Base-by-base conservation (phyloP, 331 rosid genomes). In the Acacia pycnantha region DNA sequence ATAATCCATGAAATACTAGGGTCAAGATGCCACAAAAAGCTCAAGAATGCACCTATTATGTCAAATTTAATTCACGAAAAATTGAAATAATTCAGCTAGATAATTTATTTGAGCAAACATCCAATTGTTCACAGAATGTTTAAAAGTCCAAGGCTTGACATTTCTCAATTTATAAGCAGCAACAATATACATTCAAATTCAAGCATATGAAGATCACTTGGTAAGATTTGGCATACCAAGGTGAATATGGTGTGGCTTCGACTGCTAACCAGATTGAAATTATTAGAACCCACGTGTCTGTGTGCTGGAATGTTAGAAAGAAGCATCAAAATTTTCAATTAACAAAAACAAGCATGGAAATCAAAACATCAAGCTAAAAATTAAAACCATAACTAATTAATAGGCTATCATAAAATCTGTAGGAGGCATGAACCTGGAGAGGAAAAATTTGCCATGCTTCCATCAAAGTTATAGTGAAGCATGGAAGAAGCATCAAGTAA, bases 231-330 rank as follows among this genome's bases (percentile, higher is more conserved):
- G 24, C 85, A 72, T 88, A 92, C 98, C 97, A 94, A 85, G 29
- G 97, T 88, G 85, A 94, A 94, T 86, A 94, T 89, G 24, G 98
- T 94, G 82, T 94, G 98, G 92, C 98, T 94, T 84, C 98, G 90
- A 88, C 98, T 94, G 91, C 97, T 94, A 53, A 88, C 84, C 79
- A 92, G 83, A 86, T 94, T 94, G 88, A 94, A 94, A 87, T 94
- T 94, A 64, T 92, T 94, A 8, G 98, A 94, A 59, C 98, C 98
- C 76, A 94, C 98, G 77, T 94, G 98, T 73, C 98, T 89, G 79
- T 94, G 98, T 86, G 87, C 98, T 94, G 94, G 85, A 75, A 58
- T 74, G n/a, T 75, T 47, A 79, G 51, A 71, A 70, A 77, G 61
- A 48, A 50, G 43, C 68, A 69, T 80, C 69, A 80, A 80, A 62